These are phyloP conservation scores for Sextonia rubra DNA, from an alignment of 164 flowering plant genomes.

Conservation along the genomic window DNA sequence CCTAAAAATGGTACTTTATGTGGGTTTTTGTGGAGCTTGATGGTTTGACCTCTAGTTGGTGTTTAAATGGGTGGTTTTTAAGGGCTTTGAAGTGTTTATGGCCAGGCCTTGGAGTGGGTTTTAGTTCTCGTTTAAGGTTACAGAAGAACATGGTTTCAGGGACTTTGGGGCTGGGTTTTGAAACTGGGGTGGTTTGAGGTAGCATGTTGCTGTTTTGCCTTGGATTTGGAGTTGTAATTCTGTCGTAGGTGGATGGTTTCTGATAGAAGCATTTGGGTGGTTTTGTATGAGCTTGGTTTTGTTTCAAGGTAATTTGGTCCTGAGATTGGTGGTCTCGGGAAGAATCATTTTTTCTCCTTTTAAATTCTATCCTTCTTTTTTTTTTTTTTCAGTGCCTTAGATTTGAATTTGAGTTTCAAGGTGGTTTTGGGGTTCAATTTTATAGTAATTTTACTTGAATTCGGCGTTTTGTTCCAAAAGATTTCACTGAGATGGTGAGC, in stretches of 20 bases:
- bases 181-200: conserved; percentile 5
- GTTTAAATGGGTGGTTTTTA: background rate
- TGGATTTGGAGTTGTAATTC: background rate
- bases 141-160: background rate
- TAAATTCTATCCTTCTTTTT: background rate
- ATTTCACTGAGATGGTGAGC: no score
- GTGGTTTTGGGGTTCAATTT: background rate
- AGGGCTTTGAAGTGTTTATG: conserved; percentile 1
- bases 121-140: background rate
- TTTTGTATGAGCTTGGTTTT: background rate
- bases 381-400: background rate
- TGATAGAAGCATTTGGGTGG: conserved; percentile 3
- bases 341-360: background rate
- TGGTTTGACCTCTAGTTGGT: conserved; percentile 5
- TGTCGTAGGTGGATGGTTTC: background rate
- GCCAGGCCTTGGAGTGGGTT: background rate
- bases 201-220: background rate
- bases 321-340: background rate
- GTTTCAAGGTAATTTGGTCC: background rate
- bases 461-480: background rate
- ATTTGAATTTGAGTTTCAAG: background rate
- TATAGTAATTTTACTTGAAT: background rate
- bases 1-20: background rate
- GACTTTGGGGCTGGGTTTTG: conserved; percentile 8
- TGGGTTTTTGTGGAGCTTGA: background rate